Evolutionary conservation across 2,329 filamentous ascomycete genomes (phyloP).

Genomic region (Epichloe elymi): DNA sequence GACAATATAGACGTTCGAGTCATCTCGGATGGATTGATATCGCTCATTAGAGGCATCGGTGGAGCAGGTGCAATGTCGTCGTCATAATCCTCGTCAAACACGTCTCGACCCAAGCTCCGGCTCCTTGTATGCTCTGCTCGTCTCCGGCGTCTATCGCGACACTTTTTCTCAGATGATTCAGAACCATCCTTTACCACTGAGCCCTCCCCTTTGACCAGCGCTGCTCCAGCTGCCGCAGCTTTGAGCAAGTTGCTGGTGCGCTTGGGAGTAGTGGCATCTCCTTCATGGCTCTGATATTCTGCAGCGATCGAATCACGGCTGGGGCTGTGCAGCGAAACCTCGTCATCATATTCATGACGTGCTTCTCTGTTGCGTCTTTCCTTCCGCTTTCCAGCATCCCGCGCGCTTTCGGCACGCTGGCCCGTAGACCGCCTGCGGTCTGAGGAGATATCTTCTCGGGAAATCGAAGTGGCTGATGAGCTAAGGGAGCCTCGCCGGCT

Average conservation of each 20-base stretch:
- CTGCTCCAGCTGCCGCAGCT: constrained; percentile 30
- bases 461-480: constrained; percentile 41
- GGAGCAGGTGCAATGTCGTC: constrained; percentile 41
- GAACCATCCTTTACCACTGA: constrained; percentile 25
- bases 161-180: constrained; percentile 36
- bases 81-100: constrained; percentile 36
- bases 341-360: constrained; percentile 40
- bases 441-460: constrained; percentile 42
- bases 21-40: constrained; percentile 72
- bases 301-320: constrained; percentile 34
- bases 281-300: constrained; percentile 17
- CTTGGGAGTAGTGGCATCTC: constrained; percentile 31
- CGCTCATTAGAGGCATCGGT: constrained; percentile 80
- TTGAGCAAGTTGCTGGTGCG: constrained; percentile 31
- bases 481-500: constrained; percentile 53
- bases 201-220: constrained; percentile 19
- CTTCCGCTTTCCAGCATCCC: constrained; percentile 36
- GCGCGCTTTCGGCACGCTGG: constrained; percentile 36
- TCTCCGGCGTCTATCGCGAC: constrained; percentile 36
- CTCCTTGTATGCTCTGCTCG: constrained; percentile 35
- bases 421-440: constrained; percentile 50
- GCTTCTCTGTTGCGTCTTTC: constrained; percentile 39
- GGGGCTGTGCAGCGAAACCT: constrained; percentile 33
- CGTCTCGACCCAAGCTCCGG: constrained; percentile 30
- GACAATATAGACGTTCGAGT: constrained; percentile 81